These are phyloP conservation scores for Yamadazyma sp. DNA, from an alignment of 805 yeast species.

Conservation along the genomic window DNA sequence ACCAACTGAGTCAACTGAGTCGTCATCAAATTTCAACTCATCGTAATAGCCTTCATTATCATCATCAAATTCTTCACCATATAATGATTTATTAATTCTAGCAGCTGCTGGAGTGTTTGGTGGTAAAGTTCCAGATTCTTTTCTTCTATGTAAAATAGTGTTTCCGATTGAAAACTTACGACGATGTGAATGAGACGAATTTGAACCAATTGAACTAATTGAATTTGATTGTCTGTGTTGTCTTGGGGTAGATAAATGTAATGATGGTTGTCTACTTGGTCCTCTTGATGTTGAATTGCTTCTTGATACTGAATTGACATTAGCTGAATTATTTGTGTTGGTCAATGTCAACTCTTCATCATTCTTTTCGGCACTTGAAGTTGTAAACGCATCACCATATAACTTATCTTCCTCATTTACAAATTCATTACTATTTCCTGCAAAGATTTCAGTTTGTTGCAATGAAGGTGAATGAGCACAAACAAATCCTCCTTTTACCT, in stretches of 20 bases:
- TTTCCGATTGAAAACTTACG: slow-evolving; percentile 65
- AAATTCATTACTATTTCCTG: slow-evolving; percentile 17
- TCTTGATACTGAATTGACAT: no score
- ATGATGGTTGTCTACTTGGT: slow-evolving; percentile 40
- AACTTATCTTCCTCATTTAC: slow-evolving; percentile 31
- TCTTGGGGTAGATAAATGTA: slow-evolving; percentile 26
- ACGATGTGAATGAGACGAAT: slow-evolving; percentile 41
- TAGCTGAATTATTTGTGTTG: slow-evolving; percentile 15
- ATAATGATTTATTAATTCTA: slow-evolving; percentile 26
- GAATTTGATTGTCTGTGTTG: slow-evolving; percentile 40
- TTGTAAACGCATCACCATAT: slow-evolving; percentile 41
- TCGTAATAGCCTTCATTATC: slow-evolving; percentile 28
- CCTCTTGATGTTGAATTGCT: slow-evolving; percentile 8
- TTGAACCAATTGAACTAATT: slow-evolving; percentile 18
- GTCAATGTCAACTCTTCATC: slow-evolving; percentile 10
- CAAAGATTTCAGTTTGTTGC: slow-evolving; percentile 11
- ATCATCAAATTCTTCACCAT: slow-evolving; percentile 24
- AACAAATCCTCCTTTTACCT: slow-evolving; percentile 90
- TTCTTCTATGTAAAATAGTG: slow-evolving; percentile 49
- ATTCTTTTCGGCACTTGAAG: slow-evolving; percentile 18
- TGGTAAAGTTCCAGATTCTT: slow-evolving; percentile 44
- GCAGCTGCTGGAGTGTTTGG: slow-evolving; percentile 59
- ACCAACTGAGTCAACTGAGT: slow-evolving; percentile 56
- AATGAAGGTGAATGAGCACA: slow-evolving; percentile 68
- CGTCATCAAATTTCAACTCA: slow-evolving; percentile 44